Base-by-base conservation (phyloP, 768 basidiomycete species). In the Leucosporidium creatinivorum region DNA sequence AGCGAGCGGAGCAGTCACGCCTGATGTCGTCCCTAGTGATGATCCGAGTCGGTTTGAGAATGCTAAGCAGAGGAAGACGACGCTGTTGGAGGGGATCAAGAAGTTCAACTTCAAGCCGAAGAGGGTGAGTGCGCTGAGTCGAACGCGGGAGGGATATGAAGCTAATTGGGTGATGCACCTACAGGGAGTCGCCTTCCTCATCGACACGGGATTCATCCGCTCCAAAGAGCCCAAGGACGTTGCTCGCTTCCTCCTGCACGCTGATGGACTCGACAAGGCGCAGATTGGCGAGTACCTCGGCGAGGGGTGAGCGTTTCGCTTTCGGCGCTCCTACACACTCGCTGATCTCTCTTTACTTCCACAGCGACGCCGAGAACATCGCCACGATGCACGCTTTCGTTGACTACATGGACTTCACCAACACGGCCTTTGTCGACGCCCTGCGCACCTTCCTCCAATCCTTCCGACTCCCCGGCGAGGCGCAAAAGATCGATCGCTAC, bases 91-190 rank as follows among this genome's bases (percentile, higher is more conserved):
- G 77, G 96, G 96, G 31, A 89, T 98, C 79, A 93, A 89, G 78
- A 92, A 91, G 79, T 99, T 99, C 79, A 97, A 98, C 77, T 92
- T 88, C 82, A 98, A 96, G 79, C 93, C 94, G n/a, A 98, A 97
- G 79, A 85, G 87, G 73, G 93, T 93, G 75, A 56, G 87, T 79
- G 3, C 2, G 0, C 17, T 2, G 31, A 25, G 26, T 44, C 52
- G 47, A 19, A 17, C 51, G 30, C 18, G 28, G 54, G 28, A 15
- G 15, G 6, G 52, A 55, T 18, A 56, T 23, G 33, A 44, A 15
- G 39, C 44, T 61, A 39, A 55, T 19, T 36, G 3, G 17, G 31
- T 25, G 25, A 59, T 31, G 13, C 54, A 39, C 36, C 23, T 31
- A 18, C 57, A 94, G 92, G 96, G 96, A 21, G 82, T 98, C 60